Base-by-base conservation (phyloP, 208 protist species). In the Herpetomonas tarakana region DNA sequence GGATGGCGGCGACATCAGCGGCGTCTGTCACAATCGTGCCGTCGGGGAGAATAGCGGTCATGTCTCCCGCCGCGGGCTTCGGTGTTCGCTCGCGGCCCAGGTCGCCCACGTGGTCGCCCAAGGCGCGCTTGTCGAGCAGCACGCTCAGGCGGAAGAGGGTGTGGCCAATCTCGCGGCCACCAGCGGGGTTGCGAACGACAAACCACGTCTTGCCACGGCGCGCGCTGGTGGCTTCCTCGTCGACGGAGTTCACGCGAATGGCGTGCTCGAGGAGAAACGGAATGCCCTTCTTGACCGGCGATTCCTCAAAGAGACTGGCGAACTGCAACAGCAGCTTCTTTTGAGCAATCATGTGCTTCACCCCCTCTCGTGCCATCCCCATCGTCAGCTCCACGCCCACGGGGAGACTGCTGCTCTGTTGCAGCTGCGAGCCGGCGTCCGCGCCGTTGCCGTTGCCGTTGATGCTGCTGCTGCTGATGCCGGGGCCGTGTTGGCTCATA, bases 51-150 rank as follows among this genome's bases (percentile, higher is more conserved):
- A 57, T 38, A 11, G 54, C 57, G 18, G 19, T 26, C 45, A 53
- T 28, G 22, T 68, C 67, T 18, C 51, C 57, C n/a, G 18, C 56
- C 11, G 2, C 55, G 6, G 55, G 58, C 1, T 35, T 51, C 3
- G 57, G 29, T 2, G 35, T 44, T 16, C 39, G 68, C 46, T 92
- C 80, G 3, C 71, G 62, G 18, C 92, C 92, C 16, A 91, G 74
- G 30, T 97, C 88, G 9, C 88, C 88, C 39, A 97, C 81, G 69
- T 94, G 91, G 26, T 96, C 84, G 12, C 92, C 92, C 11, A 97
- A 75, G 14, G 75, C 71, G 18, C 78, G 74, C 72, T 97, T 97
- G 68, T 94, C 87, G 28, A 97, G 76, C 22, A 92, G 50, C 18
- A 72, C 52, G 66, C 74, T 89, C 11, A 92, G 69, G 6, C 79